Base-by-base conservation (phyloP, 306 rosid species). In the Heteromeles arbutifolia region DNA sequence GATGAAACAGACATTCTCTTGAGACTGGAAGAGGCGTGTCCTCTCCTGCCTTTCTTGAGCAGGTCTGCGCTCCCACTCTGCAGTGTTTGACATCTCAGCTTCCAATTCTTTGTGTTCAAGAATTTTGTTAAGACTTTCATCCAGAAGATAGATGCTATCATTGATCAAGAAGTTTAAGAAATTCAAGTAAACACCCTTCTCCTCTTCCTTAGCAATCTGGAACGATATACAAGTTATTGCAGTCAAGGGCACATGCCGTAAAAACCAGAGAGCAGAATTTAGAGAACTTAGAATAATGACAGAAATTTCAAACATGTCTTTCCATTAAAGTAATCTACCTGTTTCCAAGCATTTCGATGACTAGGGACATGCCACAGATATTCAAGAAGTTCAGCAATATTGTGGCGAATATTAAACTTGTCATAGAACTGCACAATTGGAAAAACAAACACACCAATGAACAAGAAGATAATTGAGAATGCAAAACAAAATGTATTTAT, bases 141-240 rank as follows among this genome's bases (percentile, higher is more conserved):
- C 98, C 56, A 96, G 94, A 82, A 96, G 99, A 84, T 84, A 96
- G 74, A 96, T 96, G 80, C 99, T 96, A 85, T 96, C 99, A 82
- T 96, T 96, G 73, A 96, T 87, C 70, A 96, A 83, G 82, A 96
- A 96, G 89, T 96, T 96, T 69, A 96, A 87, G 97, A 96, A 96
- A 86, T 89, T 96, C 83, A 96, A 82, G 78, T 96, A 96, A 79
- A 89, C 99, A 37, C 99, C 98, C 92, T 96, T 96, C 71, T 96
- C 99, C 83, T 96, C 99, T 82, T 88, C 97, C 88, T 90, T 96
- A 45, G 99, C 99, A 89, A 92, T 96, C 99, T 96, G 97, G 50
- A 75, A 85, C 24, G 69, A 68, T 10, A 58, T n/a, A 37, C 56
- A 82, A 61, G 62, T 81, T 62, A 61, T 74, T 53, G 29, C 59